Evolutionary conservation across 139 green algal genomes (phyloP).

Genomic region (Chlorella sp.): DNA sequence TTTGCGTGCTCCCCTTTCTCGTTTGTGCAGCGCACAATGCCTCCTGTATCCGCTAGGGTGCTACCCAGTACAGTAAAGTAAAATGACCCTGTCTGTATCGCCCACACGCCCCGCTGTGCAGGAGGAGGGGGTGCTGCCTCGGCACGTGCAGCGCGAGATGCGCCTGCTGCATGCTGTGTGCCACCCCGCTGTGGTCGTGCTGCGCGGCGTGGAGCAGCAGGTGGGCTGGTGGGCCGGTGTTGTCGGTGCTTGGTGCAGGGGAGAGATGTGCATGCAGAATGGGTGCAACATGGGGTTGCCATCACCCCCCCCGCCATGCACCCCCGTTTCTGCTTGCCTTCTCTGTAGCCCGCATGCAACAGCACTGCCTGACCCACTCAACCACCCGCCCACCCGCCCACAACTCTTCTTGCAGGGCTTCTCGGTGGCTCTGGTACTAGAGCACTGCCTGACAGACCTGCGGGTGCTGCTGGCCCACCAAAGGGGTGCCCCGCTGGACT

Average conservation of each 20-base stretch:
- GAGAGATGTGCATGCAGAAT: neutral
- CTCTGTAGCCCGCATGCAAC: neutral
- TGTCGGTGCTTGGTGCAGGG: neutral
- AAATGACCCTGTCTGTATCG: no score
- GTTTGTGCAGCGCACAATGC: no score
- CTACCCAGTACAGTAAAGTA: no score
- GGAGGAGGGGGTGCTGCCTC: conserved; percentile 4
- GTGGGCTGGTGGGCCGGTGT: neutral
- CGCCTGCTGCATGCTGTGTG: conserved; percentile 4
- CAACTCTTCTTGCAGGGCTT: conserved; percentile 3
- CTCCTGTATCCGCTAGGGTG: no score
- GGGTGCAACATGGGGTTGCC: neutral
- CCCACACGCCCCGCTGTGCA: no score
- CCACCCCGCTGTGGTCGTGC: conserved; percentile 28
- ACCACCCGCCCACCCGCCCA: neutral
- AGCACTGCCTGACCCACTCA: neutral
- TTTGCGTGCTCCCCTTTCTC: no score
- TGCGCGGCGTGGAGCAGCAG: conserved; percentile 4
- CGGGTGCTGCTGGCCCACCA: conserved; percentile 4
- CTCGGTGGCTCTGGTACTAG: conserved; percentile 30
- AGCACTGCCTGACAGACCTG: conserved; percentile 41
- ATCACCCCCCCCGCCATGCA: neutral
- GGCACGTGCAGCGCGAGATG: conserved; percentile 36
- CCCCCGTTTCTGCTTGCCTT: neutral
- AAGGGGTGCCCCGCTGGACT: neutral